phyloP scores from a whole-genome alignment of 305 asterid species.

The Petunia hybrid region DNA sequence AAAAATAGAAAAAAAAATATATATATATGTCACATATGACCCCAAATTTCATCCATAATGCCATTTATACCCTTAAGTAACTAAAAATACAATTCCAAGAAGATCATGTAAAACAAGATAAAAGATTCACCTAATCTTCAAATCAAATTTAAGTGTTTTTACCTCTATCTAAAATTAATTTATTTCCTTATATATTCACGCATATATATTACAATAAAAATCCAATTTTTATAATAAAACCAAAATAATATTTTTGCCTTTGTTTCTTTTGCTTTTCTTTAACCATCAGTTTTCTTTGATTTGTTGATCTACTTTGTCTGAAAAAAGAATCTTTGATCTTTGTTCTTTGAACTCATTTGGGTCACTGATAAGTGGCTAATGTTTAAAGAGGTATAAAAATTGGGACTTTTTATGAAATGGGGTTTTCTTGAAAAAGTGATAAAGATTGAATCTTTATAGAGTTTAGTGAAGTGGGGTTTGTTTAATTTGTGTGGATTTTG shows the following conservation, averaged over 20 bases:
- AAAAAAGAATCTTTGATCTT: slow-evolving; percentile 52
- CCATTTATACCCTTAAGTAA: slow-evolving; percentile 5
- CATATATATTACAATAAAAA: not conserved
- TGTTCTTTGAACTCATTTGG: slow-evolving; percentile 48
- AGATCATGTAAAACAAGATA: slow-evolving; percentile 24
- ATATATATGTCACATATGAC: slow-evolving; percentile 28
- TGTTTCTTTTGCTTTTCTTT: slow-evolving; percentile 52
- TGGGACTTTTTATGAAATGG: slow-evolving; percentile 60
- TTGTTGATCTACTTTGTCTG: slow-evolving; percentile 76
- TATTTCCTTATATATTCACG: slow-evolving; percentile 6
- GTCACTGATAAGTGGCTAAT: slow-evolving; percentile 53
- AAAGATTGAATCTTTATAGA: slow-evolving; percentile 36
- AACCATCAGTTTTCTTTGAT: slow-evolving; percentile 65
- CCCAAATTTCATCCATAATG: not conserved
- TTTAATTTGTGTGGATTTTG: slow-evolving; percentile 53
- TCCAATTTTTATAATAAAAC: not conserved
- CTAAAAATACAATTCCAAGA: slow-evolving; percentile 3
- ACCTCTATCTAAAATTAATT: not conserved
- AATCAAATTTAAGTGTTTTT: not conserved
- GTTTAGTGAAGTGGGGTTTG: slow-evolving; percentile 51
- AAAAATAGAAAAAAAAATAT: not conserved
- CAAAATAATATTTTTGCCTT: slow-evolving; percentile 30
- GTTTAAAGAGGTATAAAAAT: slow-evolving; percentile 42
- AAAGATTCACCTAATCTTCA: slow-evolving; percentile 26
- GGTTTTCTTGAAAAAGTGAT: slow-evolving; percentile 46